These are phyloP conservation scores for Didymella exigua DNA, from an alignment of 2,329 filamentous ascomycete genomes.

Conservation along the genomic window DNA sequence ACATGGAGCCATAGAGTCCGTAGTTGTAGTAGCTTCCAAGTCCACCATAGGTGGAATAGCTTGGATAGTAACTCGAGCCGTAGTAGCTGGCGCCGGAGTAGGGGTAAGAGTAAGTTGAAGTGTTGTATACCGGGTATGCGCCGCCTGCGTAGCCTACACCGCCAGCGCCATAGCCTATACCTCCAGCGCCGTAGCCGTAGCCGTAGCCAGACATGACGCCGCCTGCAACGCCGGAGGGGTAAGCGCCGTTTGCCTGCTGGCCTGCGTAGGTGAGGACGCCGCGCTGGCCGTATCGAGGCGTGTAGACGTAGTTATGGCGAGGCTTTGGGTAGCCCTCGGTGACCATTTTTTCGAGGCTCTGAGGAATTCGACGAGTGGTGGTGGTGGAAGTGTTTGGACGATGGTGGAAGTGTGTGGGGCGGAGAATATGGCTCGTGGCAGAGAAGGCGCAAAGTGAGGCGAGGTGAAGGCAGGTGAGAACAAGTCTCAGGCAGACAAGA, in stretches of 20 bases:
- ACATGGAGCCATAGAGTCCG: conserved; percentile 34
- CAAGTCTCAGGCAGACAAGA: conserved; percentile 8
- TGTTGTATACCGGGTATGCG: conserved; percentile 29
- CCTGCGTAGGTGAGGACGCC: conserved; percentile 36
- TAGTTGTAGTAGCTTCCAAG: conserved; percentile 34
- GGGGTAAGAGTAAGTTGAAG: conserved; percentile 26
- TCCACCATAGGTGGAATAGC: conserved; percentile 20
- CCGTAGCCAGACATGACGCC: conserved; percentile 19
- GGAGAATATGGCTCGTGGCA: neutral
- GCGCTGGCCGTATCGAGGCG: conserved; percentile 37
- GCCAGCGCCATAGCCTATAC: conserved; percentile 13
- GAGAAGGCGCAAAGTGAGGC: conserved; percentile 8
- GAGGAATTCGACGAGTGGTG: neutral
- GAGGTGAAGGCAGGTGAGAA: conserved; percentile 20
- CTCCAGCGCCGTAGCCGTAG: conserved; percentile 25
- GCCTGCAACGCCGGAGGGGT: conserved; percentile 27
- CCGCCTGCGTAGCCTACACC: conserved; percentile 20
- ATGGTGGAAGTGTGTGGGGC: neutral
- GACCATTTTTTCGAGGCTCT: neutral
- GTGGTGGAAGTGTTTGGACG: neutral
- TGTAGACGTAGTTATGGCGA: conserved; percentile 42
- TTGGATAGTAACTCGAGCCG: conserved; percentile 20
- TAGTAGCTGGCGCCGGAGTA: conserved; percentile 22
- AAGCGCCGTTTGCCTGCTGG: conserved; percentile 37
- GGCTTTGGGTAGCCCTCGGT: conserved; percentile 37